Evolutionary conservation across 805 yeast species (phyloP), one percentile per base, ranked within the genome.

Genomic region (Saccharomycopsis guyanensis): DNA sequence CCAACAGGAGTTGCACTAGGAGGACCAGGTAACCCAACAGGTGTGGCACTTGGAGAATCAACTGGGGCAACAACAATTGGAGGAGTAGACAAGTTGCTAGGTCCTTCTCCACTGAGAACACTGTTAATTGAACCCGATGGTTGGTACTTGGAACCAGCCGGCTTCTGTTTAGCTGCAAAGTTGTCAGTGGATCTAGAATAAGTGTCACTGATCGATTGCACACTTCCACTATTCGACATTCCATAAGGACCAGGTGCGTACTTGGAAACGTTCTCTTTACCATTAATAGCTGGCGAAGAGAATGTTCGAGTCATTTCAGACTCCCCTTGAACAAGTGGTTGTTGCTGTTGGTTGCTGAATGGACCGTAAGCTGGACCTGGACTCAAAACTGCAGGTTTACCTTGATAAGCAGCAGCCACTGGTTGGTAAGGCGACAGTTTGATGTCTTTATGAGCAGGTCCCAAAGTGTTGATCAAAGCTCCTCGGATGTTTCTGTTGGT

Each of bases 401-500:
- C 29, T 6, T 7, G 10, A 25, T 25, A 25, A n/a, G n/a, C n/a
- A n/a, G n/a, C 32, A 27, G 32, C 8, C 13, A 27, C 8, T 27
- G 32, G 32, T 27, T 13, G 12, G 13, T 27, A 27, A 10, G 32
- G 32, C 13, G 32, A 13, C 13, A 13, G 32, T 27, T 8, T 13
- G 12, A 27, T 13, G 18, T 15, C 37, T 15, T 33, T 15, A 15
- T 18, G 6, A 8, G 10, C 10, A 5, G 5, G 10, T 5, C 20
- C 20, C 6, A 33, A 33, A 7, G 8, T 32, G 37, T 40, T 40
- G 25, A 40, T 12, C 22, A 38, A 23, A 4, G 45, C 42, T 20
- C 24, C 38, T 38, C 51, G 34, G 33, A 40, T n/a, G 37, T 29
- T 40, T 13, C 33, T 29, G n/a, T n/a, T n/a, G n/a, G n/a, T n/a